These are phyloP conservation scores for Tuber microsphaerosporum DNA, from an alignment of 495 filamentous ascomycete species.

Conservation along the genomic window DNA sequence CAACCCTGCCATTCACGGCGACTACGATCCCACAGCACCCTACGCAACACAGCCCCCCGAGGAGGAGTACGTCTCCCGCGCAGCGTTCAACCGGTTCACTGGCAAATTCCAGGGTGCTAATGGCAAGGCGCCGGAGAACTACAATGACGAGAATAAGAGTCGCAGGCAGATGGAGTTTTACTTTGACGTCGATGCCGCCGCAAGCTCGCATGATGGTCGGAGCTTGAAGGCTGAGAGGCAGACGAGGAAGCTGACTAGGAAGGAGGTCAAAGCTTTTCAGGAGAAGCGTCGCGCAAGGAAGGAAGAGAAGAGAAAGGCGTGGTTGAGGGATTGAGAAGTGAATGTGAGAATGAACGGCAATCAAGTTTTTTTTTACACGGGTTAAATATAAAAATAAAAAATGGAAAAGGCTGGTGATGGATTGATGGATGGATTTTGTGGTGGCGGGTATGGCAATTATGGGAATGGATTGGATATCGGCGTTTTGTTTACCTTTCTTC, in stretches of 20 bases:
- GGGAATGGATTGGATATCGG: slow-evolving; percentile 1
- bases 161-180: slow-evolving; percentile 85
- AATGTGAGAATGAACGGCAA: not conserved
- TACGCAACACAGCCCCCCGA: slow-evolving; percentile 60
- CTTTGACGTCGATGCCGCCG: slow-evolving; percentile 96
- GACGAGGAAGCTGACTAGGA: slow-evolving; percentile 77
- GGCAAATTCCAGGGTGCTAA: slow-evolving; percentile 66
- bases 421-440: slow-evolving; percentile 1
- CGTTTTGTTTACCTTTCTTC: slow-evolving; percentile 1
- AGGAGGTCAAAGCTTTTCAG: slow-evolving; percentile 68
- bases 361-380: not conserved
- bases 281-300: slow-evolving; percentile 70
- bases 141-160: slow-evolving; percentile 84
- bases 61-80: slow-evolving; percentile 59
- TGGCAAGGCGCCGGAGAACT: slow-evolving; percentile 58
- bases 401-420: not conserved
- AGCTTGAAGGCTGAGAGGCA: slow-evolving; percentile 86
- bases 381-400: not conserved
- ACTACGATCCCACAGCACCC: slow-evolving; percentile 87
- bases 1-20: slow-evolving; percentile 90
- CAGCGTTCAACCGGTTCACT: slow-evolving; percentile 85
- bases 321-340: slow-evolving; percentile 65
- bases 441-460: slow-evolving; percentile 13
- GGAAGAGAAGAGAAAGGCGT: slow-evolving; percentile 87
- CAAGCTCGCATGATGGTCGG: slow-evolving; percentile 83